phyloP scores from a whole-genome alignment of 805 yeast genomes.

The Schwanniomyces vanrijiae region DNA sequence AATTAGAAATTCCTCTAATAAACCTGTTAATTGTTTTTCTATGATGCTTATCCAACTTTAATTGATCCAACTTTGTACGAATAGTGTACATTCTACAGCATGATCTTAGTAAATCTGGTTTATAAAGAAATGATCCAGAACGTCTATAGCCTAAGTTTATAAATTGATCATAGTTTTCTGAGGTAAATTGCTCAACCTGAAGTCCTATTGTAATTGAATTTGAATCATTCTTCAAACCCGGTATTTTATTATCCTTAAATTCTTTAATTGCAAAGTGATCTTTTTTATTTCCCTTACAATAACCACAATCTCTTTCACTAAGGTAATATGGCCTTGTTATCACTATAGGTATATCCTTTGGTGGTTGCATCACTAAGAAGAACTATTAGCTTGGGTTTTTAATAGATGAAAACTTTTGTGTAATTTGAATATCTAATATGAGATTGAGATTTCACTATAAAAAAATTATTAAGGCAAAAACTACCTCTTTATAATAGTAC shows the following conservation, averaged over 20 bases:
- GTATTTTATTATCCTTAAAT: slow-evolving; percentile 18
- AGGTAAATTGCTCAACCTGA: slow-evolving; percentile 44
- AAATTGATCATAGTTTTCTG: slow-evolving; percentile 57
- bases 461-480: neutral
- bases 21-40: slow-evolving; percentile 66
- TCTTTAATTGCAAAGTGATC: slow-evolving; percentile 40
- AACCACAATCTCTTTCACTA: slow-evolving; percentile 60
- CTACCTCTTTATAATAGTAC: neutral
- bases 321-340: slow-evolving; percentile 47
- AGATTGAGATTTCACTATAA: neutral
- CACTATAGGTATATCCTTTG: slow-evolving; percentile 21
- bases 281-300: slow-evolving; percentile 56
- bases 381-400: neutral
- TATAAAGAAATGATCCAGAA: slow-evolving; percentile 66
- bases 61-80: slow-evolving; percentile 50
- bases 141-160: slow-evolving; percentile 78
- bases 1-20: slow-evolving; percentile 33
- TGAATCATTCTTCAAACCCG: slow-evolving; percentile 8
- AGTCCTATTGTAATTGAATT: slow-evolving; percentile 33
- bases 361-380: neutral
- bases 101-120: slow-evolving; percentile 64
- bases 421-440: neutral
- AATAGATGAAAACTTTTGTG: slow-evolving; percentile 1
- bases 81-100: slow-evolving; percentile 84
- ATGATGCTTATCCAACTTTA: slow-evolving; percentile 62